phyloP scores from a whole-genome alignment of 768 basidiomycete genomes.

The Lepiota venenata region DNA sequence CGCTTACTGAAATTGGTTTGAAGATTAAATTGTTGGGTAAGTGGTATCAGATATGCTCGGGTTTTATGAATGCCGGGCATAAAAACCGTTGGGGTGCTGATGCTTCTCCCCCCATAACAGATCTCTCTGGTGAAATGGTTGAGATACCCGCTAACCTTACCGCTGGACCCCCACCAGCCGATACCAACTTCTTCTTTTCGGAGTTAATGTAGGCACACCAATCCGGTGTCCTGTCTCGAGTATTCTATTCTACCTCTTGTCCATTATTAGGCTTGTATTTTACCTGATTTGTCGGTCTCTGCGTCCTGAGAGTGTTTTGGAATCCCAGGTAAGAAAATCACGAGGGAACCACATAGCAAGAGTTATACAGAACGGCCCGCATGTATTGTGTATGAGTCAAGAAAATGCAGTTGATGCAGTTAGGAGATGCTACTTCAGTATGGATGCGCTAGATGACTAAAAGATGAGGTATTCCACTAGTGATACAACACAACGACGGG shows the following conservation, averaged over 20 bases:
- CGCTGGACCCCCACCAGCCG: slow-evolving; percentile 75
- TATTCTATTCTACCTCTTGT: not conserved
- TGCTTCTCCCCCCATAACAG: slow-evolving; percentile 32
- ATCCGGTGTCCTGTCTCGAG: not conserved
- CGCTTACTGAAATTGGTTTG: slow-evolving; percentile 86
- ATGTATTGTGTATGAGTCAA: slow-evolving; percentile 20
- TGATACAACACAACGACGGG: slow-evolving; percentile 52
- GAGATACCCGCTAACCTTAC: slow-evolving; percentile 81
- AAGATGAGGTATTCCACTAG: slow-evolving; percentile 19
- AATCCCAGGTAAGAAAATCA: too few relatives aligned
- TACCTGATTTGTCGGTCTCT: not conserved
- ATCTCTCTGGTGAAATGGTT: slow-evolving; percentile 85
- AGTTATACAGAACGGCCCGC: not conserved
- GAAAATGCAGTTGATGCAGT: slow-evolving; percentile 62
- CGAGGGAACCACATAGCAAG: too few relatives aligned
- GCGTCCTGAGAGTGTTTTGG: not conserved
- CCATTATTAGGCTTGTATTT: not conserved
- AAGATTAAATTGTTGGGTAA: slow-evolving; percentile 87
- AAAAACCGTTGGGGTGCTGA: not conserved
- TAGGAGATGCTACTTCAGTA: slow-evolving; percentile 17
- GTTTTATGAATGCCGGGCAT: not conserved
- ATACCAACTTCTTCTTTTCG: slow-evolving; percentile 85
- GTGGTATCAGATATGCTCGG: slow-evolving; percentile 19
- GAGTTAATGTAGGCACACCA: slow-evolving; percentile 30
- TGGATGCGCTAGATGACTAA: slow-evolving; percentile 13